Base-by-base conservation (phyloP, 345 rosid species). In the Turnera subulata region DNA sequence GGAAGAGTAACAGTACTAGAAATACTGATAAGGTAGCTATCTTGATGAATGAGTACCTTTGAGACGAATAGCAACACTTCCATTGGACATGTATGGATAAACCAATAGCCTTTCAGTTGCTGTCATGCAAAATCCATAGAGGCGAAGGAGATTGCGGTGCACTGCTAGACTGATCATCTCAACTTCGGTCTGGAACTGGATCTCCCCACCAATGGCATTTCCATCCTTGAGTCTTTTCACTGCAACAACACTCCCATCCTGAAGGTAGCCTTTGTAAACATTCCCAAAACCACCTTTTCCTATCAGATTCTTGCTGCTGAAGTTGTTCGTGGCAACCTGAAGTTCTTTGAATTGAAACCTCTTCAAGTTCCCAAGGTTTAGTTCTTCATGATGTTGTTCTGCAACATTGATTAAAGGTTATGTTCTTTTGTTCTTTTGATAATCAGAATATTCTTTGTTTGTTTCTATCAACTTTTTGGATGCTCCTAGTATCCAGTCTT, bases 131-230 rank as follows among this genome's bases (percentile, higher is more conserved):
- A 89, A 93, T 39, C 99, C 92, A 0, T 73, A 78, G 17, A 89
- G 84, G 1, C 82, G 84, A 39, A 93, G 97, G 44, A 93, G 94
- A 53, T 93, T 82, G 5, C 92, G 80, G 46, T 89, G 99, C 15
- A 87, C 97, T 32, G 99, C 97, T 21, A 93, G 76, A 78, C 99
- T 89, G 64, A 89, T 93, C 94, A 93, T 89, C 73, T 84, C 94
- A 24, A 93, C 84, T 62, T 93, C 97, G 0, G 88, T 93, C 71
- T 89, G 99, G 61, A 93, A 93, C 58, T 93, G 97, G 69, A 65
- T 72, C 63, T 85, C 90, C 1, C 95, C 96, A 32, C 94, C 88
- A 0, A 72, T 67, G 26, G 86, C 83, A 70, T 82, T 76, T 50
- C 84, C 80, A 58, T 84, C 91, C 38, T 84, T 85, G 10, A 93